Evolutionary conservation across 2,329 filamentous ascomycete species (phyloP).

Genomic region (Lecanicillium sp.): DNA sequence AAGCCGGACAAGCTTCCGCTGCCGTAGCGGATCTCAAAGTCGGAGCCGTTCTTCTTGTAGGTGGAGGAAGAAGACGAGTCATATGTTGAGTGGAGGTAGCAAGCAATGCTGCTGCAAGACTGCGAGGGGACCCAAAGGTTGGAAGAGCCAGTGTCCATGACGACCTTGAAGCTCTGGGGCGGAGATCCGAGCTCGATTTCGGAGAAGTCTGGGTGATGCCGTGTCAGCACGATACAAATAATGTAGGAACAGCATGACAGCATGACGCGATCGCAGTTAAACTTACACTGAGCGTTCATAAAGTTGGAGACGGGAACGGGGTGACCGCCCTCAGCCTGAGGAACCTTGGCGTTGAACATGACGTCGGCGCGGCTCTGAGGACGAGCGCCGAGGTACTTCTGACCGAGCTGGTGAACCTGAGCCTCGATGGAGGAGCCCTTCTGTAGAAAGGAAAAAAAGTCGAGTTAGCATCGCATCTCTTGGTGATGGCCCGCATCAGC

Average conservation of each 20-base stretch:
- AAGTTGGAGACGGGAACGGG: constrained; percentile 92
- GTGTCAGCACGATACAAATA: constrained; percentile 11
- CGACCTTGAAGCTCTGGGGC: constrained; percentile 93
- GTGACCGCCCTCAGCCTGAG: constrained; percentile 61
- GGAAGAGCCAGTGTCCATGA: constrained; percentile 96
- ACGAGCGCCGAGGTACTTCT: constrained; percentile 88
- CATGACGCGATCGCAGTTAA: neutral
- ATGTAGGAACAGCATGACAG: too few species aligned
- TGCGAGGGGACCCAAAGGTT: constrained; percentile 97
- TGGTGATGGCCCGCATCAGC: too few species aligned
- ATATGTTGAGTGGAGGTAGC: constrained; percentile 96
- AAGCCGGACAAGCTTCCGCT: constrained; percentile 91
- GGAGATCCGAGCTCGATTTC: constrained; percentile 90
- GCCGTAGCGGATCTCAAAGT: constrained; percentile 91
- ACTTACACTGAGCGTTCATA: constrained; percentile 94
- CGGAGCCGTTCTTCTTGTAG: constrained; percentile 87
- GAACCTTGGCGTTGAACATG: constrained; percentile 69
- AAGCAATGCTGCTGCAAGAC: constrained; percentile 89
- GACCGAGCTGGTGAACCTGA: constrained; percentile 74
- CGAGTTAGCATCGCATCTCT: too few species aligned
- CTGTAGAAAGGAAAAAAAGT: constrained; percentile 31
- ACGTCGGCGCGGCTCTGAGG: constrained; percentile 61
- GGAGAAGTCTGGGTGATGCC: constrained; percentile 69
- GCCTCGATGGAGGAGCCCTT: constrained; percentile 69
- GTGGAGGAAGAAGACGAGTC: constrained; percentile 82